Base-by-base conservation (phyloP, 1,139 yeast species). In the Sugiyamaella pinicola region DNA sequence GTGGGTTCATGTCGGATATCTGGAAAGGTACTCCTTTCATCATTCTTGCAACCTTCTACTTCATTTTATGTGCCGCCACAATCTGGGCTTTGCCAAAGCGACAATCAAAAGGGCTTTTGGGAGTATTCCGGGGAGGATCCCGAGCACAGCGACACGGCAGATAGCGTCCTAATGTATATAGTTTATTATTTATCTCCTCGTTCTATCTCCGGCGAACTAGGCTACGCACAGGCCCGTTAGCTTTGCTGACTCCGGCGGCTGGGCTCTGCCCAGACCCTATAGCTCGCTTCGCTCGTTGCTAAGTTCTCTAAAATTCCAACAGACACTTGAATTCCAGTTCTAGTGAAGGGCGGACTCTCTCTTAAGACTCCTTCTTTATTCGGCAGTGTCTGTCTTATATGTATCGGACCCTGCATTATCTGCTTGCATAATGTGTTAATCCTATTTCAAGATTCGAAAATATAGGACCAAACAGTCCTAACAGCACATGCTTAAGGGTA, bases 21-120 rank as follows among this genome's bases (percentile, higher is more conserved):
- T 81, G 83, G 81, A 70, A 77, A 17, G 78, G 81, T 46, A 79
- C 81, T 0, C 88, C 90, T 2, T 85, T 85, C 59, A 66, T 80
- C 43, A 67, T 84, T 9, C 69, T 84, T 59, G 82, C 81, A 0
- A 19, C 69, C 3, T 76, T 82, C 61, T 76, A 81, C 56, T 49
- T 68, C 1, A 38, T 65, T 0, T 65, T 74, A 34, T 55, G 68
- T 2, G 28, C 59, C 1, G 54, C 57, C 3, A 61, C 83, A 13
- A 17, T 75, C 41, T 64, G 15, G 57, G 51, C 38, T 55, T 53
- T 40, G 21, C 49, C 49, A 15, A 43, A 43, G 13, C 18, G 44
- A 10, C 21, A 13, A 7, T 26, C 44, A 26, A 28, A 13, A 40
- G 33, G 44, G 10, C 21, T 26, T 13, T 26, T 10, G 6, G 42